phyloP scores from a whole-genome alignment of 2,329 filamentous ascomycete genomes.

The Penicillium hordei region DNA sequence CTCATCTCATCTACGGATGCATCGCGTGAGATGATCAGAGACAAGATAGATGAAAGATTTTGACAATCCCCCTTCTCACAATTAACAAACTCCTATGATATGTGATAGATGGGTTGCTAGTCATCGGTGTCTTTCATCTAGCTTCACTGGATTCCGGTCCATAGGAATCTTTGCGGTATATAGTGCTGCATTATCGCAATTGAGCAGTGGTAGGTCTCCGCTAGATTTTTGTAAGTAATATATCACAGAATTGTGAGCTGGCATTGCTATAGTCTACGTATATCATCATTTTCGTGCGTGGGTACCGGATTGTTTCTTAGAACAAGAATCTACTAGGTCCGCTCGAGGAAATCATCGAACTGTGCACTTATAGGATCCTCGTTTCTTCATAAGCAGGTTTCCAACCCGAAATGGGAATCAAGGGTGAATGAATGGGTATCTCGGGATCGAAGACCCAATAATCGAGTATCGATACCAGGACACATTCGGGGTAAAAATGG shows the following conservation, averaged over 20 bases:
- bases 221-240: too few species aligned
- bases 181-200: too few species aligned
- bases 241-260: too few species aligned
- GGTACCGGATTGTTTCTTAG: neutral
- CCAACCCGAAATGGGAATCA: neutral
- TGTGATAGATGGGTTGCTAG: too few species aligned
- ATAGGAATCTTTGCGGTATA: too few species aligned
- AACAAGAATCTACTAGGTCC: neutral
- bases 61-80: too few species aligned
- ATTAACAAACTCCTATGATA: too few species aligned
- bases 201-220: too few species aligned
- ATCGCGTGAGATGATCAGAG: neutral
- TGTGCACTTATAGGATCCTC: neutral
- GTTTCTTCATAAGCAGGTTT: neutral
- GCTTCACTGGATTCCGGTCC: too few species aligned
- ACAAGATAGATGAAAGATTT: neutral
- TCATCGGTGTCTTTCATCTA: too few species aligned
- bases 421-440: neutral
- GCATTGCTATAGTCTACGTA: neutral
- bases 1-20: too few species aligned
- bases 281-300: neutral
- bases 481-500: neutral
- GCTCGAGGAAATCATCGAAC: neutral
- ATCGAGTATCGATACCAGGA: neutral
- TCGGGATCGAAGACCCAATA: neutral